phyloP scores from a whole-genome alignment of 2,329 filamentous ascomycete genomes.

The Remersonia thermophila region DNA sequence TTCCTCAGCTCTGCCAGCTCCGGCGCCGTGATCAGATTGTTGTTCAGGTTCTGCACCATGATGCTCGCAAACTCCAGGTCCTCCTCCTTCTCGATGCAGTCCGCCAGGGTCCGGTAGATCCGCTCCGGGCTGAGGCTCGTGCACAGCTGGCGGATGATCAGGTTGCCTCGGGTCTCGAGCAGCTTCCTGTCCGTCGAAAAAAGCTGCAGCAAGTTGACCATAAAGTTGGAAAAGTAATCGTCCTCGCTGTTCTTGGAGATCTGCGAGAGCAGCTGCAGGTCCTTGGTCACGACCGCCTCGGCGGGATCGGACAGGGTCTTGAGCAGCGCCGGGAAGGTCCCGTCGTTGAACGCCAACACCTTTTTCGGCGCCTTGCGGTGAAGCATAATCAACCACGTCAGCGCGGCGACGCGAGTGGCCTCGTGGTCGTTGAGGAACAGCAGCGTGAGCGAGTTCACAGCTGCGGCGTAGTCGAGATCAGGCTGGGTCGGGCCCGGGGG shows the following conservation, averaged over 20 bases:
- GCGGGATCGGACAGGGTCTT: conserved; percentile 94
- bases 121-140: conserved; percentile 85
- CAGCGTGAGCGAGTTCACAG: conserved; percentile 83
- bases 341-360: conserved; percentile 89
- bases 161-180: conserved; percentile 81
- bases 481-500: conserved; percentile 35
- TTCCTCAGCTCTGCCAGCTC: conserved; percentile 86
- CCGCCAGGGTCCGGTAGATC: conserved; percentile 89
- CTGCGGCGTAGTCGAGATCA: conserved; percentile 90
- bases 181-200: conserved; percentile 90
- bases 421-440: conserved; percentile 96
- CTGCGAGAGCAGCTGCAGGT: conserved; percentile 84
- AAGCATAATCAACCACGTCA: conserved; percentile 96
- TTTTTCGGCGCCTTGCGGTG: conserved; percentile 90
- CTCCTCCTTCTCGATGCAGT: conserved; percentile 95
- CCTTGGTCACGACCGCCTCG: conserved; percentile 89
- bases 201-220: conserved; percentile 89
- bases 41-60: conserved; percentile 98
- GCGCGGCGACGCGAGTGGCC: conserved; percentile 80
- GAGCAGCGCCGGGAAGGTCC: conserved; percentile 87
- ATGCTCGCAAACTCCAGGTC: conserved; percentile 98
- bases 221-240: conserved; percentile 94
- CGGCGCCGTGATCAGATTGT: conserved; percentile 95
- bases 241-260: conserved; percentile 96
- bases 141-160: conserved; percentile 93